Evolutionary conservation across 345 rosid genomes (phyloP).

Genomic region (Atalantia buxifolia): DNA sequence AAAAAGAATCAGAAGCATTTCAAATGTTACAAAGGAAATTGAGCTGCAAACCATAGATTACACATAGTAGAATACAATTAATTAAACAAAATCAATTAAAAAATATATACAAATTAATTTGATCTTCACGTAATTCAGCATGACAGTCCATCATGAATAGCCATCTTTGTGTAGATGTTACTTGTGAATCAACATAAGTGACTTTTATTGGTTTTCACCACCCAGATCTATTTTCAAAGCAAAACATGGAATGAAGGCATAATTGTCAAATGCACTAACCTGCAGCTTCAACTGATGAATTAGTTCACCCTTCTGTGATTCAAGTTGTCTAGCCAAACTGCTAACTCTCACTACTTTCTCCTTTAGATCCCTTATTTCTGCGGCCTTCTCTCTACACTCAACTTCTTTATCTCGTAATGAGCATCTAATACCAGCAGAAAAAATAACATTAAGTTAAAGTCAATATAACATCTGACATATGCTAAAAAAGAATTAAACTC

Average conservation of each 20-base stretch:
- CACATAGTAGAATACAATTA: neutral
- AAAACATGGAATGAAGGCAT: neutral
- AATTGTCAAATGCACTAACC: constrained; percentile 37
- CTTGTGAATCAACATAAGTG: neutral
- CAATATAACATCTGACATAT: neutral
- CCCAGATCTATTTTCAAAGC: neutral
- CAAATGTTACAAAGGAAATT: neutral
- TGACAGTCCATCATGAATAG: neutral
- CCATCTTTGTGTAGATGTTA: neutral
- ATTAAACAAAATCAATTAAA: neutral
- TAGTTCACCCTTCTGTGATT: constrained; percentile 65
- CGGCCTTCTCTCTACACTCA: constrained; percentile 69
- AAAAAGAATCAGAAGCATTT: neutral
- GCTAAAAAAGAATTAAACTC: neutral
- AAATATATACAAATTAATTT: neutral
- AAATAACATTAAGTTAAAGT: neutral
- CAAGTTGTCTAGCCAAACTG: constrained; percentile 54
- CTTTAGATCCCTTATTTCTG: constrained; percentile 66
- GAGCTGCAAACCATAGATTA: neutral
- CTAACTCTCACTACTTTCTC: constrained; percentile 65
- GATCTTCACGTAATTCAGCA: neutral
- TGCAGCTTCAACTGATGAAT: constrained; percentile 57
- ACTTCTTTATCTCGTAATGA: constrained; percentile 74
- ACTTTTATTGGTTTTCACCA: neutral
- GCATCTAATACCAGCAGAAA: constrained; percentile 52